A percentile compares a stretch with the other conserved stretches of the same genome.
Conservation (phyloP, 148 eudicot species). For the Rhododendron simsii region DNA sequence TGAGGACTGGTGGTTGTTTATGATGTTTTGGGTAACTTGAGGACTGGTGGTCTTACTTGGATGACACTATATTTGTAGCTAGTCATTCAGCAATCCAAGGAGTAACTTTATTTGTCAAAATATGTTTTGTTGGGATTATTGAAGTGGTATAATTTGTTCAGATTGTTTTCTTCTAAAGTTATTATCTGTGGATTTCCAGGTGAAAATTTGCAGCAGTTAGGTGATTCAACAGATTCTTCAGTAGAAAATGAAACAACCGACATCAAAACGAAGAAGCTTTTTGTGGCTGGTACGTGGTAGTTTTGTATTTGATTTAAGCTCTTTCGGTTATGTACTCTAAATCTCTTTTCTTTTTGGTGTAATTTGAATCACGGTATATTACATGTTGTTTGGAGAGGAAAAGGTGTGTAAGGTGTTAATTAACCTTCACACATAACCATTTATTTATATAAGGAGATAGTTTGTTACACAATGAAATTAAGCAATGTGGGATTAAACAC, state of each 20-base stretch:
- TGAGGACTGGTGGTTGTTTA: background rate
- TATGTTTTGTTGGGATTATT: background rate
- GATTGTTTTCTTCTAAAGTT: background rate
- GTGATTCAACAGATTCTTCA: conserved; percentile 32
- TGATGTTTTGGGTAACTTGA: background rate
- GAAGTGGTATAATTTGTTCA: background rate
- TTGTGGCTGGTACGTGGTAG: conserved; percentile 63
- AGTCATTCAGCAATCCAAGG: background rate
- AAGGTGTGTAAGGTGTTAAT: too few species aligned
- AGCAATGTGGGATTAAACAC: too few species aligned
- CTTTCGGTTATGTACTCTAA: background rate
- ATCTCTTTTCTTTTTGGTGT: background rate
- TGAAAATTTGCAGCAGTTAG: conserved; percentile 17
- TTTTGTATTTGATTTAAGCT: background rate
- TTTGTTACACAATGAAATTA: too few species aligned
- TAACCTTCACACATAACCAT: too few species aligned
- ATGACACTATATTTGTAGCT: background rate
- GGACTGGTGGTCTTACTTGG: background rate
- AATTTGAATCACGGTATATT: background rate
- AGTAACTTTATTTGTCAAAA: background rate
- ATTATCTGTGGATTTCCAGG: conserved; percentile 28
- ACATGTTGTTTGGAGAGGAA: too few species aligned
- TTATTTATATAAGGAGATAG: too few species aligned
- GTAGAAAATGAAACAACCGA: conserved; percentile 25
- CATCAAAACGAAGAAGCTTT: conserved; percentile 73